Evolutionary conservation across 2,329 filamentous ascomycete species (phyloP).

Genomic region (Ascochyta lentis): DNA sequence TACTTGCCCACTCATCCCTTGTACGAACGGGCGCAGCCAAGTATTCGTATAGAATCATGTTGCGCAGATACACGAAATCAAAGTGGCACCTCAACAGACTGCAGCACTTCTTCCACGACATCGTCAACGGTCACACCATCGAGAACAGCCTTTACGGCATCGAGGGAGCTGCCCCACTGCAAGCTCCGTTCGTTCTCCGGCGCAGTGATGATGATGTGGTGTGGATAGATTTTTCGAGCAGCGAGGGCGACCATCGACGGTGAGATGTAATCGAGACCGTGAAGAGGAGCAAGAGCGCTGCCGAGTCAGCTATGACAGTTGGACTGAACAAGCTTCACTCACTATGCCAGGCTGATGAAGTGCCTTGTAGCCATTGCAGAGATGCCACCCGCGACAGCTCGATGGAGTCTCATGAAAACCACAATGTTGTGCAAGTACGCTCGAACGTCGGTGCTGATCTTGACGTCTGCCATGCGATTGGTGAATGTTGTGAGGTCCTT

Average conservation of each 20-base stretch:
- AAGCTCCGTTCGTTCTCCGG: conserved; percentile 82
- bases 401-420: conserved; percentile 85
- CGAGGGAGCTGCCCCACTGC: conserved; percentile 86
- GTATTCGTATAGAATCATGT: background rate
- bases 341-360: conserved; percentile 71
- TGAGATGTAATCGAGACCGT: conserved; percentile 79
- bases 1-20: conserved; percentile 31
- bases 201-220: conserved; percentile 75
- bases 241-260: conserved; percentile 85
- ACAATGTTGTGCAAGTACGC: conserved; percentile 89
- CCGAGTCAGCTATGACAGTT: background rate
- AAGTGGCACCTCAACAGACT: conserved; percentile 62
- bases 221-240: conserved; percentile 83
- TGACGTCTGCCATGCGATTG: conserved; percentile 63
- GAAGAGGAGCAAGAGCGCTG: conserved; percentile 78
- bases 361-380: conserved; percentile 80
- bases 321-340: conserved; percentile 25
- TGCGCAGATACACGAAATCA: conserved; percentile 35
- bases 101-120: conserved; percentile 66
- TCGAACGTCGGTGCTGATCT: conserved; percentile 75
- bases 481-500: conserved; percentile 66
- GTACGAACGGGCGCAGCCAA: background rate
- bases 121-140: conserved; percentile 63
- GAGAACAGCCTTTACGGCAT: conserved; percentile 71
- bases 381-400: conserved; percentile 80